Evolutionary conservation across 2,329 filamentous ascomycete species (phyloP).

Genomic region (Aspergillus sp.): DNA sequence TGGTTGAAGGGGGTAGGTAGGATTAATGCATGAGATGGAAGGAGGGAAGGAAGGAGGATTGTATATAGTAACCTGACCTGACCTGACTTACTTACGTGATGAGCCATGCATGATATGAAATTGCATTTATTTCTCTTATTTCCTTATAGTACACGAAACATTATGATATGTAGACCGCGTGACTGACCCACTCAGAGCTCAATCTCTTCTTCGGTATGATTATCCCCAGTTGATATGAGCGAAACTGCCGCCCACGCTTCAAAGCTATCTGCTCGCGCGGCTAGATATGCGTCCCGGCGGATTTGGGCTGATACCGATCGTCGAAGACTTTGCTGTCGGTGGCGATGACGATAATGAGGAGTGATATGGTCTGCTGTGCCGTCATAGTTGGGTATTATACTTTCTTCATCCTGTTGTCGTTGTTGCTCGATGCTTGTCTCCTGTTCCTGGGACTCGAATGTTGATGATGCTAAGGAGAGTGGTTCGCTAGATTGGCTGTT

Average conservation of each 20-base stretch:
- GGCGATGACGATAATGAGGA: neutral
- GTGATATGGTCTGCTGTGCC: neutral
- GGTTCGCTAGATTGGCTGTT: conserved; percentile 21
- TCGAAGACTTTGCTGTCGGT: neutral
- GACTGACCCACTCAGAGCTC: conserved; percentile 39
- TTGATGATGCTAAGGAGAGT: conserved; percentile 29
- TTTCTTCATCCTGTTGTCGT: neutral
- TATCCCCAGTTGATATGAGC: conserved; percentile 47
- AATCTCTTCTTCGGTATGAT: conserved; percentile 45
- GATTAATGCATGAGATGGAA: neutral
- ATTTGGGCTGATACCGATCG: conserved; percentile 23
- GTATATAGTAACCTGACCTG: neutral
- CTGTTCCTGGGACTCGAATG: conserved; percentile 27
- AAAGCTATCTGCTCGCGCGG: conserved; percentile 45
- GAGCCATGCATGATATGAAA: neutral
- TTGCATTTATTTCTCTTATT: neutral
- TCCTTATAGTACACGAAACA: neutral
- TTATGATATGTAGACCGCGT: neutral
- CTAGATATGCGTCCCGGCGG: conserved; percentile 42
- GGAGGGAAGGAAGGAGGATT: neutral
- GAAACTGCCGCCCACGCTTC: conserved; percentile 46
- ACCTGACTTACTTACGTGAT: neutral
- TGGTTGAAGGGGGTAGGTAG: neutral
- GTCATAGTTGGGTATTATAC: neutral
- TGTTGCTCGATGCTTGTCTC: neutral